These are phyloP conservation scores for Calonectria naviculata DNA, from an alignment of 2,329 filamentous ascomycete genomes.

Conservation along the genomic window DNA sequence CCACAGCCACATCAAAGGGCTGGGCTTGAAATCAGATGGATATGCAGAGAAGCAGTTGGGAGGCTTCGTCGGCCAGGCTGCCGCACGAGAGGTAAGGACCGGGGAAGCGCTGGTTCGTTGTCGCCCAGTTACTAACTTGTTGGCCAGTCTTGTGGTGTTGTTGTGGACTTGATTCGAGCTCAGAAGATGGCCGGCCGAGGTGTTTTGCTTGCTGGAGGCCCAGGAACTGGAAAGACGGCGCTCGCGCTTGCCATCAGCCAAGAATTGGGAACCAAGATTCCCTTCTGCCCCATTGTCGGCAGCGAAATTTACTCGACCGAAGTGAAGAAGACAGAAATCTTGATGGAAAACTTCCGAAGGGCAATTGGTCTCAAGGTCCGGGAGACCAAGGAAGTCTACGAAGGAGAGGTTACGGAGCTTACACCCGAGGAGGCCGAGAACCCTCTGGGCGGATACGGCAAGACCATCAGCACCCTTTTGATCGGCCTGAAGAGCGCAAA, in stretches of 20 bases:
- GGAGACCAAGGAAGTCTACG: slow-evolving; percentile 99
- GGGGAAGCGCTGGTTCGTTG: background rate
- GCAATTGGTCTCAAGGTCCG: slow-evolving; percentile 97
- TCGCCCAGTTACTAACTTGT: slow-evolving; percentile 27
- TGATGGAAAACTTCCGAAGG: slow-evolving; percentile 99
- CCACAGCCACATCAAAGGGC: slow-evolving; percentile 97
- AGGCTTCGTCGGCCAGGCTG: slow-evolving; percentile 90
- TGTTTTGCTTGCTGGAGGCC: slow-evolving; percentile 91
- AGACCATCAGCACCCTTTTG: slow-evolving; percentile 95
- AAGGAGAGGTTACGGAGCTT: slow-evolving; percentile 97
- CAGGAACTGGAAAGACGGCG: slow-evolving; percentile 97
- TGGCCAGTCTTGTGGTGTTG: slow-evolving; percentile 87
- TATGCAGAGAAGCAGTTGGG: slow-evolving; percentile 81
- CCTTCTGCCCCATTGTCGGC: slow-evolving; percentile 97
- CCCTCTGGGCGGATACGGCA: slow-evolving; percentile 94
- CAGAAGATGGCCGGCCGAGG: slow-evolving; percentile 99
- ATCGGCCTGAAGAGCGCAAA: slow-evolving; percentile 95
- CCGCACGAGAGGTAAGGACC: slow-evolving; percentile 82
- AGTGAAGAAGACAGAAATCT: slow-evolving; percentile 98
- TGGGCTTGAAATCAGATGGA: slow-evolving; percentile 88
- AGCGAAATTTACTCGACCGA: slow-evolving; percentile 98
- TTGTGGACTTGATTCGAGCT: slow-evolving; percentile 93
- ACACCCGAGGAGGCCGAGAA: slow-evolving; percentile 99
- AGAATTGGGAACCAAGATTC: slow-evolving; percentile 97
- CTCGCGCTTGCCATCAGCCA: slow-evolving; percentile 95